Evolutionary conservation across 2,329 filamentous ascomycete genomes (phyloP), one percentile per base, ranked within the genome.

Genomic region (Aspergillus texensis): DNA sequence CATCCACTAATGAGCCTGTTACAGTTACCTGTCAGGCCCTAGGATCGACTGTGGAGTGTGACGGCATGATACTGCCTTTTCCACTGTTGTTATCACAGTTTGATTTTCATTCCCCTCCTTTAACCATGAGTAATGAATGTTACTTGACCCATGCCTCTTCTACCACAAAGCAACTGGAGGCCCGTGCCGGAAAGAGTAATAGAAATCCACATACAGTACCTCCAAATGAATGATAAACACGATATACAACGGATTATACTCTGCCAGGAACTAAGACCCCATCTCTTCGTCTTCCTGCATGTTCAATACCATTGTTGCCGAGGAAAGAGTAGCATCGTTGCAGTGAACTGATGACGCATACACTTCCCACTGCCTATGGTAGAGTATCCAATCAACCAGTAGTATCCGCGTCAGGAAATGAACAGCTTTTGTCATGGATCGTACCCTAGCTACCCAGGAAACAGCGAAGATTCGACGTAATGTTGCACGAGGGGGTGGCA

Each of bases 1-100:
- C 50, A 59, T 60, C 59, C 63, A 52, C 60, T 65, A 67, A 68
- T 66, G 70, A 67, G 65, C 71, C 66, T 68, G 72, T 75, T 75
- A 68, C 72, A 68, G 67, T 61, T 67, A 59, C 57, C 24, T 59
- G 57, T 52, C 34, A 52, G 54, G 58, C 39, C 28, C 19, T 28
- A 21, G 52, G 30, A 56, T 57, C 53, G 21, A 53, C 43, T 61
- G 62, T 43, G 60, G 63, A 66, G 65, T 68, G 70, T 63, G 58
- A 63, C 58, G 43, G 45, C 46, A 36, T 63, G 62, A 60, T 61
- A 57, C 45, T 48, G 57, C 32, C 50, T 34, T 54, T 32, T 8
- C 50, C 30, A 28, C 24, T 30, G 9, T 36, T 24, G 36, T 53
- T 60, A 53, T 54, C 58, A 60, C 32, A 39, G 26, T 39, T 26